A percentile compares a stretch with the other conserved stretches of the same genome.
Evolutionary conservation across 1,284 basidiomycete species (phyloP).

Genomic region (Fomitiporia mediterranea): DNA sequence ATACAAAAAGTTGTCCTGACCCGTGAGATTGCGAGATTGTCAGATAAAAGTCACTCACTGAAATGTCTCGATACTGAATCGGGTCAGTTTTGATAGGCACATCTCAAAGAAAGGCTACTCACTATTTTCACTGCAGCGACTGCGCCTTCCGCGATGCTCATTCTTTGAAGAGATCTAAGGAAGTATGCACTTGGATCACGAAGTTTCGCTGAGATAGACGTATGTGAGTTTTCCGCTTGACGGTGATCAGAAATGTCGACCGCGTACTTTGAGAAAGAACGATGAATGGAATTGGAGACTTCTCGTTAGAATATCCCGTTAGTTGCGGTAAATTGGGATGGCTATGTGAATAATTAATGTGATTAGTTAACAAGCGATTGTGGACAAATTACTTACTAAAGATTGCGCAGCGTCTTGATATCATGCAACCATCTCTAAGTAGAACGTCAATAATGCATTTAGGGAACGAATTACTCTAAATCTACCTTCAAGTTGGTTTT

Average conservation of each 20-base stretch:
- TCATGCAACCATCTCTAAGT: conserved; percentile 45
- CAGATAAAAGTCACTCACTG: conserved; percentile 34
- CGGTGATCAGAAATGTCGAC: background rate
- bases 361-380: background rate
- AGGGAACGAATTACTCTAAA: background rate
- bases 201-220: conserved; percentile 14
- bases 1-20: background rate
- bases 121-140: conserved; percentile 8
- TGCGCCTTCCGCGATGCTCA: conserved; percentile 9
- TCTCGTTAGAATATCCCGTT: conserved; percentile 46
- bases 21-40: background rate
- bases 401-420: conserved; percentile 44
- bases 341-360: conserved; percentile 27
- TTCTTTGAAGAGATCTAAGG: background rate
- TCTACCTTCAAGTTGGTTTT: background rate
- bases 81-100: background rate
- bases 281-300: conserved; percentile 45
- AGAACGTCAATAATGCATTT: background rate
- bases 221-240: background rate
- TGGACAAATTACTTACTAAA: conserved; percentile 36
- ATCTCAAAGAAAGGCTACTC: background rate
- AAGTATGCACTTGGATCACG: conserved; percentile 8
- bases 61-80: conserved; percentile 42
- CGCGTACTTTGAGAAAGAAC: conserved; percentile 42
- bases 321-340: conserved; percentile 53